Evolutionary conservation across 768 basidiomycete genomes (phyloP), one percentile per base, ranked within the genome.

Genomic region (Trametes meyenii): DNA sequence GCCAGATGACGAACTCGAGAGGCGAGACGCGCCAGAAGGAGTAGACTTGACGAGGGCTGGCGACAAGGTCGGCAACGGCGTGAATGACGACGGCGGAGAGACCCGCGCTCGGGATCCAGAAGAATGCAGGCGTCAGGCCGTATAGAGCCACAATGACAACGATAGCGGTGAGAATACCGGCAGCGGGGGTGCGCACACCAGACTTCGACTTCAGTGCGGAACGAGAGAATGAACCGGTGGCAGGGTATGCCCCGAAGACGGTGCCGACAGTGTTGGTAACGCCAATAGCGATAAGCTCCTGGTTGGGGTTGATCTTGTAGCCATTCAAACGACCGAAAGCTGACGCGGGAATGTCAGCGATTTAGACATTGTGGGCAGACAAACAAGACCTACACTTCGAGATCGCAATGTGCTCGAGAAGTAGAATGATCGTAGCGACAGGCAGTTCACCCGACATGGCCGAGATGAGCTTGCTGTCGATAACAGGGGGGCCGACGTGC

Each of bases 161-260:
- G 39, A 96, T 73, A 26, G 92, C 89, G 21, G 94, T 90, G 66
- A 90, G 71, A 60, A 95, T 81, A 58, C 97, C 97, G 12, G 92
- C 94, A 11, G 88, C 81, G 8, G 97, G 97, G 2, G 97, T 98
- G 54, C 96, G 86, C n/a, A 98, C 96, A 50, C 97, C 97, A 0
- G 93, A 96, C 74, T 96, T 98, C 33, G 92, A 87, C 76, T 97
- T 95, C 71, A 99, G 79, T 2, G 97, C 97, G 2, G 95, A 92
- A n/a, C 97, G 91, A 40, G 96, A 97, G 83, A 99, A 99, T 0
- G 96, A 98, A 1, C 97, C 97, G 13, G 97, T 99, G 0, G 96
- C 93, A 10, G 97, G 96, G 73, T 97, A 98, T 0, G 95, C 96
- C 54, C 76, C 83, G 74, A 99, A 98, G 66, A 91, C 79, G 16